A percentile compares a stretch with the other conserved stretches of the same genome.
Evolutionary conservation across 331 rosid genomes (phyloP).

Genomic region (Cydonia oblonga): DNA sequence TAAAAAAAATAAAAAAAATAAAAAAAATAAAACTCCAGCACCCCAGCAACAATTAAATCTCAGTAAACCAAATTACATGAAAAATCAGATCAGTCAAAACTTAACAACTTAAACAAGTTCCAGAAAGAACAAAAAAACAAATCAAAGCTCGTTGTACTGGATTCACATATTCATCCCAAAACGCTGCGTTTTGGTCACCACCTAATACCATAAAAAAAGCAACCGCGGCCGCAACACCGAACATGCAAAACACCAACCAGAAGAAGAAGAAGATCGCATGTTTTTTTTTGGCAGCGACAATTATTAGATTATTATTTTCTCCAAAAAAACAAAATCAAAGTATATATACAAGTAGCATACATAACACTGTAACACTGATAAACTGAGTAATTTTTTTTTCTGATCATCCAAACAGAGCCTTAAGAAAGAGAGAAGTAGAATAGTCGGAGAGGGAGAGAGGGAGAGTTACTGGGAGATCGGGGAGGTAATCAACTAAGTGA

Average conservation of each 20-base stretch:
- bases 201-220: too few relatives aligned
- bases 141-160: neutral
- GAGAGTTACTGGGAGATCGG: slow-evolving; percentile 30
- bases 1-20: too few relatives aligned
- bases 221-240: neutral
- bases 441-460: neutral
- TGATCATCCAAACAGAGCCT: neutral
- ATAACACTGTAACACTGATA: neutral
- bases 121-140: neutral
- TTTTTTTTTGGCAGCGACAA: neutral
- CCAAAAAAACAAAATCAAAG: neutral
- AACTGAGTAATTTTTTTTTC: neutral
- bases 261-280: neutral
- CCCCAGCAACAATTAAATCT: too few relatives aligned
- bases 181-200: neutral
- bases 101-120: neutral
- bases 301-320: too few relatives aligned
- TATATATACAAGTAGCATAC: neutral
- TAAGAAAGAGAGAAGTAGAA: neutral
- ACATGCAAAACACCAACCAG: neutral
- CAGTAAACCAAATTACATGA: too few relatives aligned
- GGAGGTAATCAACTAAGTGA: slow-evolving; percentile 26
- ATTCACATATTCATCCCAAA: neutral
- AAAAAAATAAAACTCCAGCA: too few relatives aligned
- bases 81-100: too few relatives aligned